Percentiles rank a stretch among this genome's conserved stretches.
These are phyloP conservation scores for Pleurotus citrinopileatus DNA, from an alignment of 768 basidiomycete genomes.

Conservation along the genomic window DNA sequence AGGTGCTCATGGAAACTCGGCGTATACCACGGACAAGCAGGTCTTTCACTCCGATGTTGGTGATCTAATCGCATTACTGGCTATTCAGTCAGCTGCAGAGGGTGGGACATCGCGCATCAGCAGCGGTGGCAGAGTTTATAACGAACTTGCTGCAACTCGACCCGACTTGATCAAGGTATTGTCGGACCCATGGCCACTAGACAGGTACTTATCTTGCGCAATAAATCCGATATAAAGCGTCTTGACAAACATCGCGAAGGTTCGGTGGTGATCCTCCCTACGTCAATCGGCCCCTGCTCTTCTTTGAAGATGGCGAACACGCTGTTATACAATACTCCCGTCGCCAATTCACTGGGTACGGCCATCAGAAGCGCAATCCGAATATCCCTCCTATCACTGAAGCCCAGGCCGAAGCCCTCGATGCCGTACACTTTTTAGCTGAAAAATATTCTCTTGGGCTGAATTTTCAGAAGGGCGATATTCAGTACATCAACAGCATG, in stretches of 20 bases:
- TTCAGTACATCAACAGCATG: conserved; percentile 19
- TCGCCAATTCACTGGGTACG: conserved; percentile 18
- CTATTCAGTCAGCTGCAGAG: conserved; percentile 37
- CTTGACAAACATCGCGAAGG: neutral
- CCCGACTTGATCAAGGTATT: conserved; percentile 41
- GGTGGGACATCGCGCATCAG: conserved; percentile 45
- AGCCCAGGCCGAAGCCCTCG: conserved; percentile 20
- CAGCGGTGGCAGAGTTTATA: conserved; percentile 41
- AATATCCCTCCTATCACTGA: conserved; percentile 19
- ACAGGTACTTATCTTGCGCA: conserved; percentile 23
- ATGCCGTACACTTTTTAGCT: conserved; percentile 17
- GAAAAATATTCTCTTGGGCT: conserved; percentile 17
- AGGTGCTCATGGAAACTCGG: conserved; percentile 39
- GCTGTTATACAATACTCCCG: conserved; percentile 19
- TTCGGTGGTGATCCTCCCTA: conserved; percentile 15
- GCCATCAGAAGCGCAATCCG: conserved; percentile 10
- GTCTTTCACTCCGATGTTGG: conserved; percentile 49
- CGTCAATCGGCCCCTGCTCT: conserved; percentile 14
- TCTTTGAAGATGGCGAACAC: conserved; percentile 15
- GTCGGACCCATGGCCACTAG: conserved; percentile 41
- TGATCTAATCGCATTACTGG: conserved; percentile 42
- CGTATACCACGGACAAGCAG: conserved; percentile 48
- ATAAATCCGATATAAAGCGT: neutral
- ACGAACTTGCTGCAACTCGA: conserved; percentile 42
- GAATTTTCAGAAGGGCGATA: conserved; percentile 19